Percentiles rank a stretch among this genome's conserved stretches.
Evolutionary conservation across 208 protist genomes (phyloP).

Genomic region (Strigomonas culicis): DNA sequence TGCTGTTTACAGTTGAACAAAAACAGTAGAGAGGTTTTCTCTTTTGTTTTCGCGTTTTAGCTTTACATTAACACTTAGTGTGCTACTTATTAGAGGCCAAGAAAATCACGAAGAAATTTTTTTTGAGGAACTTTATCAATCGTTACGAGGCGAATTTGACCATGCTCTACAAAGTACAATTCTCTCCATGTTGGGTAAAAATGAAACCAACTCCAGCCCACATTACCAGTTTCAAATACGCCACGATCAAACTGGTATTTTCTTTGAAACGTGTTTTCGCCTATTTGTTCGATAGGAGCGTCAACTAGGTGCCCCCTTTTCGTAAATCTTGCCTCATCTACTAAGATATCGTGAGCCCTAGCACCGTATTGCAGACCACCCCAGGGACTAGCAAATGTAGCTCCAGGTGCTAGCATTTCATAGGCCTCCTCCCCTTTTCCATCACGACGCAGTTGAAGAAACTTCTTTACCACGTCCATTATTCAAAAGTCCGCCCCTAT

Average conservation of each 20-base stretch:
- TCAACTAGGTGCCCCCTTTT: slow-evolving; percentile 76
- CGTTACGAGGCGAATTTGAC: slow-evolving; percentile 72
- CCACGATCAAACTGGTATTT: slow-evolving; percentile 86
- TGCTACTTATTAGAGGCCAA: slow-evolving; percentile 20
- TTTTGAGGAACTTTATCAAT: slow-evolving; percentile 57
- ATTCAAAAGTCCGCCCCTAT: background rate
- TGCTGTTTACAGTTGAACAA: no score
- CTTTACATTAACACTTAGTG: background rate
- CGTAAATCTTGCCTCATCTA: slow-evolving; percentile 64
- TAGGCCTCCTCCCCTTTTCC: slow-evolving; percentile 81
- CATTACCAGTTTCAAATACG: slow-evolving; percentile 76
- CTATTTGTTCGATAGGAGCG: slow-evolving; percentile 81
- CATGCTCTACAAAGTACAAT: slow-evolving; percentile 81
- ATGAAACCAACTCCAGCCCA: slow-evolving; percentile 39
- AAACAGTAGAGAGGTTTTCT: background rate
- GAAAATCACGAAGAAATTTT: slow-evolving; percentile 35
- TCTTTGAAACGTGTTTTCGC: slow-evolving; percentile 80
- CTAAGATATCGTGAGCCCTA: slow-evolving; percentile 56
- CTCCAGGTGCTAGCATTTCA: slow-evolving; percentile 64
- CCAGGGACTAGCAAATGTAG: slow-evolving; percentile 83
- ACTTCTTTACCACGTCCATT: slow-evolving; percentile 84
- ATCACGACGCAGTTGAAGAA: slow-evolving; percentile 62
- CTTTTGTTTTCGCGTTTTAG: background rate
- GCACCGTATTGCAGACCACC: slow-evolving; percentile 81
- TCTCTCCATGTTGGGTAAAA: slow-evolving; percentile 72